These are phyloP conservation scores for Sporopachydermia quercuum DNA, from an alignment of 805 yeast species.

Conservation along the genomic window DNA sequence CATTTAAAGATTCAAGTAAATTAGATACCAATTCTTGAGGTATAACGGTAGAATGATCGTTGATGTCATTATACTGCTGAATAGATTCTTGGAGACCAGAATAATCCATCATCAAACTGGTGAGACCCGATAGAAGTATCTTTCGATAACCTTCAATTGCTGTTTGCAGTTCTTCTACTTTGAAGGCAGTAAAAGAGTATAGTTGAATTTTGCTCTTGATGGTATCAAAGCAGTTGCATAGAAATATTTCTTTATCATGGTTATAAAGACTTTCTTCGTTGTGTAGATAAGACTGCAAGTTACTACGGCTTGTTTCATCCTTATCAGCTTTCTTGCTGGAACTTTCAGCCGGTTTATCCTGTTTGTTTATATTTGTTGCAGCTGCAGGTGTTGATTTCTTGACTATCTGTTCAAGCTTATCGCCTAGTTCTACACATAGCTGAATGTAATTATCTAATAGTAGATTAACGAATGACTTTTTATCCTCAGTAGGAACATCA, in stretches of 20 bases:
- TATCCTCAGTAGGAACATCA: conserved; percentile 5
- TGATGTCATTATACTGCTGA: no score
- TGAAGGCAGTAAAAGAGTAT: conserved; percentile 15
- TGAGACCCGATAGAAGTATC: background rate
- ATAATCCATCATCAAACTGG: background rate
- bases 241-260: conserved; percentile 11
- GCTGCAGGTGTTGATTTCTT: conserved; percentile 23
- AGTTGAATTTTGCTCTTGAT: conserved; percentile 16
- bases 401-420: conserved; percentile 27
- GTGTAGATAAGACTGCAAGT: no score
- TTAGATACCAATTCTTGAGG: conserved; percentile 4
- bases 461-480: conserved; percentile 15
- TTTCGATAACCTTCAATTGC: conserved; percentile 10
- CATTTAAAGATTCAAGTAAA: background rate
- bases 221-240: conserved; percentile 21
- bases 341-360: background rate
- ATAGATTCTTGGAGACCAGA: background rate
- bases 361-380: conserved; percentile 15
- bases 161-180: conserved; percentile 15
- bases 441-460: conserved; percentile 24
- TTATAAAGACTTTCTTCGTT: background rate
- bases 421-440: conserved; percentile 20
- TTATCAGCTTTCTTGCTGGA: background rate
- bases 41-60: no score
- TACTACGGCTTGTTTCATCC: no score